Base-by-base conservation (phyloP, 352 stramenopile genomes). In the Globisporangium uncinulatum region DNA sequence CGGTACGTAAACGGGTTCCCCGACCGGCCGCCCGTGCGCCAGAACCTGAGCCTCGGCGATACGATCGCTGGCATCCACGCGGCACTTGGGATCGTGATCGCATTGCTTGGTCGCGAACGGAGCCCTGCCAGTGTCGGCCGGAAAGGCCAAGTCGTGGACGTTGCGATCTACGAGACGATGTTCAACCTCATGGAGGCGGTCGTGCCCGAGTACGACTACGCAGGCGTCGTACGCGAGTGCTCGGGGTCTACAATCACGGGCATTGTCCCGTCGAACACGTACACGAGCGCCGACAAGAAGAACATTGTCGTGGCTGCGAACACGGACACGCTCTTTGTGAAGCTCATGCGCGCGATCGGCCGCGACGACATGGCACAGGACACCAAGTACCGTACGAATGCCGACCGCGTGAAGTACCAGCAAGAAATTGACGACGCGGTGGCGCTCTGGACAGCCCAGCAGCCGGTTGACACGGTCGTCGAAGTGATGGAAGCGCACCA, bases 81-180 rank as follows among this genome's bases (percentile, higher is more conserved):
- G 0, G 86, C 86, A 4, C 63, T 95, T 21, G 86, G 86, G 15
- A 92, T 89, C 45, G 75, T 86, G 19, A 86, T 94, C 51, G 86
- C 86, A 21, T 60, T 95, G 11, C 70, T 95, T 17, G 84, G 84
- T 0, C 82, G 83, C 20, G 81, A 92, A 45, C 69, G 79, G 34
- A 64, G 61, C 31, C 54, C 66, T 50, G 3, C 32, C 57, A 11
- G 46, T 29, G 13, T 34, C 39, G 1, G 51, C 51, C n/a, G 60
- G 55, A 60, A 71, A 1, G 83, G 82, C 4, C 86, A 95, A 62
- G 75, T 92, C 32, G 77, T 95, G 29, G 86, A 95, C 53, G 75
- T 93, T 10, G 83, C 84, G 34, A 95, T 95, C 66, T 94, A 93
- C 60, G 86, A 95, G 60, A 83, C 75, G 36, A 92, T 95, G 76